These are phyloP conservation scores for Pseudomonodictys pantanalensis DNA, from an alignment of 495 filamentous ascomycete species.

Conservation along the genomic window DNA sequence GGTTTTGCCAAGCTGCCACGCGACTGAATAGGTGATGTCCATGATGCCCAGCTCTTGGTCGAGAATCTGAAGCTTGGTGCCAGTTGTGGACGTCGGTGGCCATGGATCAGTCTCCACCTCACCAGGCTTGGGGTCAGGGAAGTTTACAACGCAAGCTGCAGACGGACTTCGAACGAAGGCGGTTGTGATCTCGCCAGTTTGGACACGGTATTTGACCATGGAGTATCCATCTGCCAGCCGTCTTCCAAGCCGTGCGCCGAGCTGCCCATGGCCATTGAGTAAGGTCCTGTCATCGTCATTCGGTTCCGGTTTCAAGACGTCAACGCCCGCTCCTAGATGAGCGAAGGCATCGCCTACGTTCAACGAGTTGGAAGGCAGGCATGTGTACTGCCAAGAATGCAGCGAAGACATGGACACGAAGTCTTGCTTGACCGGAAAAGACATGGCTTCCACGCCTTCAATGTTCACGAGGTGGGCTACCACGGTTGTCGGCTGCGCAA, in stretches of 20 bases:
- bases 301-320: background rate
- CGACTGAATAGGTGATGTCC: conserved; percentile 49
- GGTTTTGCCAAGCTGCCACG: conserved; percentile 49
- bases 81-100: background rate
- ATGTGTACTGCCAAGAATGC: background rate
- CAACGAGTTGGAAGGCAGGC: background rate
- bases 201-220: background rate
- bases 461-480: background rate
- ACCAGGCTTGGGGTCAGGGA: too few relatives aligned
- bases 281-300: background rate
- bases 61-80: conserved; percentile 41
- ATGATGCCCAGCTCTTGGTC: conserved; percentile 47
- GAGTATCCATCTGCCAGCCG: background rate
- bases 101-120: background rate
- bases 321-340: background rate
- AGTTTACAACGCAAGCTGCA: background rate
- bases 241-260: background rate
- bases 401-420: background rate
- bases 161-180: background rate
- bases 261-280: background rate
- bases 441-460: background rate
- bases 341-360: background rate
- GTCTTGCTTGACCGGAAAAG: background rate
- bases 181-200: background rate
- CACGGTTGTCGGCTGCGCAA: background rate